Conservation (phyloP, 2,329 filamentous ascomycete genomes). For the Aspergillus latus region DNA sequence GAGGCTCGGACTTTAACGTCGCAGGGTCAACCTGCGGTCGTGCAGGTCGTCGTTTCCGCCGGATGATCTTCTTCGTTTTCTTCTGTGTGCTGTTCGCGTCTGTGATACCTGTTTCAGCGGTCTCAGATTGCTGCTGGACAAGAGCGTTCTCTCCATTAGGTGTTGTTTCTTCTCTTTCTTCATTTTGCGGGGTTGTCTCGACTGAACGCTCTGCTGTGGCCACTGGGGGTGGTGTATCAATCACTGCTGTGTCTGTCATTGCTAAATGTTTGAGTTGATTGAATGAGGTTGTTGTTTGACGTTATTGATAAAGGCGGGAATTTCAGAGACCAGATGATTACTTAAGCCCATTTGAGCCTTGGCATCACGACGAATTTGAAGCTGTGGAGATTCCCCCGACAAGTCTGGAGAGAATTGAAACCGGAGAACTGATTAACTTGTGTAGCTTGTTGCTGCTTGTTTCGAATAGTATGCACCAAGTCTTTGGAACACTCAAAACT, state of each 20-base stretch:
- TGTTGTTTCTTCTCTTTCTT: not conserved
- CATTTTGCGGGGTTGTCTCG: constrained; percentile 36
- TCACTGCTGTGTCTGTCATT: constrained; percentile 31
- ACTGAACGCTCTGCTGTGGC: constrained; percentile 42
- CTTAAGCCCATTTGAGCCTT: constrained; percentile 18
- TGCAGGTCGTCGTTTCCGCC: constrained; percentile 86
- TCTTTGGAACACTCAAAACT: not conserved
- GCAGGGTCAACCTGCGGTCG: constrained; percentile 86
- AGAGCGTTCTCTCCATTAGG: constrained; percentile 9
- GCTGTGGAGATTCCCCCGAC: constrained; percentile 11
- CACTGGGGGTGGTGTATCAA: constrained; percentile 31
- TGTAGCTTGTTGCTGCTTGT: not conserved
- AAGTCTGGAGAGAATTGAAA: constrained; percentile 3
- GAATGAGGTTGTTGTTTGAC: constrained; percentile 2
- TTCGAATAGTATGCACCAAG: not conserved
- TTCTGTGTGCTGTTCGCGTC: constrained; percentile 39
- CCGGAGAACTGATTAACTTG: not conserved
- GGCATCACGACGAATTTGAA: constrained; percentile 25
- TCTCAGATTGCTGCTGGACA: constrained; percentile 17
- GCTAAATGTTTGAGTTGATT: not conserved
- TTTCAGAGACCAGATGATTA: constrained; percentile 17
- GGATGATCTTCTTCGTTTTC: constrained; percentile 87
- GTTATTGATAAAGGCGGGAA: constrained; percentile 10
- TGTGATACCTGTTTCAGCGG: constrained; percentile 17
- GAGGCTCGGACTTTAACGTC: constrained; percentile 77